Conservation (phyloP, 768 basidiomycete species). For the Trametes cingulata region DNA sequence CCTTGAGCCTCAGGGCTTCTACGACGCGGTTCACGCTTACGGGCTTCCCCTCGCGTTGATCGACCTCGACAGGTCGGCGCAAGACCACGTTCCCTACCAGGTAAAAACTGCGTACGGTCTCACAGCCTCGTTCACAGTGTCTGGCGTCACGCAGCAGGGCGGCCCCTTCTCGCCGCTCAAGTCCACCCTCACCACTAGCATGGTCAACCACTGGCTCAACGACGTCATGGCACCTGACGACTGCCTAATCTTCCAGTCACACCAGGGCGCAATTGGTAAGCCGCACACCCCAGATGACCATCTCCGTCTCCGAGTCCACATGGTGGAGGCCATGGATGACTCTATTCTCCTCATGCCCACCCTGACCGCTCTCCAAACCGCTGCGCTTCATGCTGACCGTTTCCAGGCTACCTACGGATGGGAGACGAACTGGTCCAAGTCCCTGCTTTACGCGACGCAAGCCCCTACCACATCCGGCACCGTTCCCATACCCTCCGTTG, state of each 20-base stretch:
- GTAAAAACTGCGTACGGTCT: constrained; percentile 31
- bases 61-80: not conserved
- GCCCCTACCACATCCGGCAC: not conserved
- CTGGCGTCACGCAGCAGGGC: constrained; percentile 34
- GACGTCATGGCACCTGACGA: constrained; percentile 6
- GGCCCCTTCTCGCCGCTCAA: constrained; percentile 32
- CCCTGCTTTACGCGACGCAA: not conserved
- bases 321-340: no score
- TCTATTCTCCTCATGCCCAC: no score
- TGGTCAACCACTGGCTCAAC: constrained; percentile 24
- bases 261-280: no score
- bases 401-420: not conserved
- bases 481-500: not conserved
- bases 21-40: not conserved
- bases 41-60: not conserved
- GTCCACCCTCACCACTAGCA: constrained; percentile 31
- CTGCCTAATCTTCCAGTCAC: not conserved
- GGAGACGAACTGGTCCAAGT: not conserved
- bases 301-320: no score
- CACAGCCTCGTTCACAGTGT: constrained; percentile 25
- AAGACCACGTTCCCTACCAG: not conserved
- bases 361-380: not conserved
- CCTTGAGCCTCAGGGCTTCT: not conserved
- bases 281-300: no score
- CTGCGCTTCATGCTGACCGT: not conserved